Conservation (phyloP, 768 basidiomycete species). For the Russula olivacea region DNA sequence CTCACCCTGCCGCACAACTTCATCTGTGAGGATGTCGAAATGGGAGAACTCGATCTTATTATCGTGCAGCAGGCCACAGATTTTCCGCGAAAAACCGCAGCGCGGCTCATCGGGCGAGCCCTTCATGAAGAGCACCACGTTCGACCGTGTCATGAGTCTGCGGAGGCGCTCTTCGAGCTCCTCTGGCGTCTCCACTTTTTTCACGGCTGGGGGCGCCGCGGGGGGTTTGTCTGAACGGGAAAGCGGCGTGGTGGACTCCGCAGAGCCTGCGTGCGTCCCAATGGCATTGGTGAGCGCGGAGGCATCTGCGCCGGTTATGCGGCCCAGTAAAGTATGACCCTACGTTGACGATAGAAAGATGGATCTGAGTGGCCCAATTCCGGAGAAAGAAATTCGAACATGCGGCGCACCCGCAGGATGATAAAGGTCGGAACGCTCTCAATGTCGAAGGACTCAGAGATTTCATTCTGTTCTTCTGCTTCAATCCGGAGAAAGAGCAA, state of each 20-base stretch:
- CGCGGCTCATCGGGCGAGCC: conserved; percentile 53
- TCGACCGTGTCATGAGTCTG: conserved; percentile 65
- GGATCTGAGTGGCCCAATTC: background rate
- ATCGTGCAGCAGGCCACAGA: conserved; percentile 45
- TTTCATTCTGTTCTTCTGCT: conserved; percentile 73
- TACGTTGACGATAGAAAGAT: conserved; percentile 31
- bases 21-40: conserved; percentile 56
- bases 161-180: conserved; percentile 61
- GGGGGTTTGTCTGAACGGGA: conserved; percentile 45
- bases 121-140: conserved; percentile 62
- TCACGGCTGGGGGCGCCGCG: conserved; percentile 28
- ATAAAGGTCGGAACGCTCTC: conserved; percentile 84
- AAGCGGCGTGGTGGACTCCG: conserved; percentile 35
- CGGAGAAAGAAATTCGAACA: background rate
- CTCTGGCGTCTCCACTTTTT: conserved; percentile 50
- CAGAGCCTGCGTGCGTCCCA: conserved; percentile 44
- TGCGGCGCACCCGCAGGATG: conserved; percentile 60
- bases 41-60: conserved; percentile 46
- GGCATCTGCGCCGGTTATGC: conserved; percentile 78
- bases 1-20: conserved; percentile 45
- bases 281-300: conserved; percentile 54
- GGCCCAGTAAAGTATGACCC: conserved; percentile 83
- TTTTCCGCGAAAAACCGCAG: conserved; percentile 57
- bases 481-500: conserved; percentile 79
- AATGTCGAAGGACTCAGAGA: conserved; percentile 88